Evolutionary conservation across 2,329 filamentous ascomycete species (phyloP).

Genomic region (Alternaria solani): DNA sequence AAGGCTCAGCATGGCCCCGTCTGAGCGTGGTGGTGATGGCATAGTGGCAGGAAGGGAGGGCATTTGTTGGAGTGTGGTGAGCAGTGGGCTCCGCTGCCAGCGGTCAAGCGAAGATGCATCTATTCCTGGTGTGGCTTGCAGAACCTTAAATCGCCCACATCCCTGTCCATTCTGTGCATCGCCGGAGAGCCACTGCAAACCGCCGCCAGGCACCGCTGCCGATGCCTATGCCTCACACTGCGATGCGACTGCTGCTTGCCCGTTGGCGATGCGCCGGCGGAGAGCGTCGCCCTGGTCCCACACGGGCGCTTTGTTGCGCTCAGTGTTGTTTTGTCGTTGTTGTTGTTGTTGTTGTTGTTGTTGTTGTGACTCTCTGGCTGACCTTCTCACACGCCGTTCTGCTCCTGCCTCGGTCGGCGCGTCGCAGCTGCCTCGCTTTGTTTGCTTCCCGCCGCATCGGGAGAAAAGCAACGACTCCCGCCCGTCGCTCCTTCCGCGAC

Average conservation of each 20-base stretch:
- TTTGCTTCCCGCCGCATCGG: constrained; percentile 26
- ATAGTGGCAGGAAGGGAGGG: constrained; percentile 37
- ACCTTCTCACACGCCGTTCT: constrained; percentile 21
- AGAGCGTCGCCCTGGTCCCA: constrained; percentile 31
- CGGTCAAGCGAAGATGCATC: constrained; percentile 39
- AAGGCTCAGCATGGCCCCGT: constrained; percentile 33
- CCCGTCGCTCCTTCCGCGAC: constrained; percentile 15
- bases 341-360: not conserved
- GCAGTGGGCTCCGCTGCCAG: constrained; percentile 28
- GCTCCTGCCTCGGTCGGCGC: constrained; percentile 25
- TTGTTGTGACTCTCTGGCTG: not conserved
- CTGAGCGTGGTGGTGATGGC: constrained; percentile 27
- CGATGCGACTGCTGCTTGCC: constrained; percentile 13
- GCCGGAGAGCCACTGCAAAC: constrained; percentile 39
- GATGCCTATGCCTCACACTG: constrained; percentile 4
- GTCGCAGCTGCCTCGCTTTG: constrained; percentile 22
- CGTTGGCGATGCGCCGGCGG: constrained; percentile 21
- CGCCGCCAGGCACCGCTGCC: constrained; percentile 31
- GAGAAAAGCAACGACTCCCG: constrained; percentile 25
- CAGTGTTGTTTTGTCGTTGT: not conserved
- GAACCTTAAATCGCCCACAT: constrained; percentile 45
- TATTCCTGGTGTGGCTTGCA: constrained; percentile 53
- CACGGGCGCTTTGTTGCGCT: constrained; percentile 28
- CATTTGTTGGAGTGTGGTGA: constrained; percentile 44
- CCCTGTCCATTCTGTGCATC: constrained; percentile 41